Evolutionary conservation across 2,329 filamentous ascomycete genomes (phyloP).

Genomic region (Didymella sp.): DNA sequence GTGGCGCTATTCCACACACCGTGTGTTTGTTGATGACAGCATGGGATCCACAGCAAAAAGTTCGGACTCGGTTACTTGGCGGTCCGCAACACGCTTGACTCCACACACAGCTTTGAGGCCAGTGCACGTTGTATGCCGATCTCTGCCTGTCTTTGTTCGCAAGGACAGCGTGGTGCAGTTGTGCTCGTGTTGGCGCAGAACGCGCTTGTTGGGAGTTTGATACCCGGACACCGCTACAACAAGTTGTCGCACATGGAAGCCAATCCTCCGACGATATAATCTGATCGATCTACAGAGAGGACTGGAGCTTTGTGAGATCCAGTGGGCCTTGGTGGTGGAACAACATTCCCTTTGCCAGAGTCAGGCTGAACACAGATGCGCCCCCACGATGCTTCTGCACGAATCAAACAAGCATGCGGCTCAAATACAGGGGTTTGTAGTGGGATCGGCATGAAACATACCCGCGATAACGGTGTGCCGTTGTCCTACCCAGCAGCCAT

Average conservation of each 20-base stretch:
- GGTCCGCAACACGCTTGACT: conserved; percentile 7
- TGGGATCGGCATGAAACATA: conserved; percentile 15
- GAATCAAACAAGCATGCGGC: conserved; percentile 15
- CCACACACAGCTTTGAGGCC: conserved; percentile 3
- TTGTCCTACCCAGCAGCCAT: neutral
- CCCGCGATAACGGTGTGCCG: conserved; percentile 14
- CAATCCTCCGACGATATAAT: neutral
- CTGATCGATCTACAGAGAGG: conserved; percentile 6
- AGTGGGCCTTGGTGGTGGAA: conserved; percentile 4
- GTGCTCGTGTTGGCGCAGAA: conserved; percentile 1
- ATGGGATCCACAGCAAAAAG: conserved; percentile 6
- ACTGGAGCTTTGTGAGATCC: conserved; percentile 10
- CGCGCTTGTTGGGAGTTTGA: neutral
- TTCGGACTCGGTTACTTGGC: conserved; percentile 14
- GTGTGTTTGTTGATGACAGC: conserved; percentile 12
- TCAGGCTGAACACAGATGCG: neutral
- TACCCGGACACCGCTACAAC: neutral
- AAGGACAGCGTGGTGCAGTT: neutral
- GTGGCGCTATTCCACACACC: neutral
- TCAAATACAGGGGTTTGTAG: conserved; percentile 16
- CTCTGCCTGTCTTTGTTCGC: conserved; percentile 1
- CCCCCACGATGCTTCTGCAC: conserved; percentile 6
- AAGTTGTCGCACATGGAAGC: conserved; percentile 5
- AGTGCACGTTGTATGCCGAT: conserved; percentile 10
- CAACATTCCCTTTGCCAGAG: conserved; percentile 10